phyloP scores from a whole-genome alignment of 1,139 yeast species.

The Yamadazyma spencermartinsiae region DNA sequence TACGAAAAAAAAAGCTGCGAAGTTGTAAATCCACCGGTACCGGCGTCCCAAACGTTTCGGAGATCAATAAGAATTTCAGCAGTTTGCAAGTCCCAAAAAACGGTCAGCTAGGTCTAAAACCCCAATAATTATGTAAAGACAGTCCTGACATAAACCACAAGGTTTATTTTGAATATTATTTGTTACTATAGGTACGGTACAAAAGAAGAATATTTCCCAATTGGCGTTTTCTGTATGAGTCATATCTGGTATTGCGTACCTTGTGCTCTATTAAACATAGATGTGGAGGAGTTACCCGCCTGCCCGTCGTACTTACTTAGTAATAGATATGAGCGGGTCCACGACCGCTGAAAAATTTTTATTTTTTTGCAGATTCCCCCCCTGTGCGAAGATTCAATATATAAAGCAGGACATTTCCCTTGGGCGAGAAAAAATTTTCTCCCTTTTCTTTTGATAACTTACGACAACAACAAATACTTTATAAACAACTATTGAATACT shows the following conservation, averaged over 20 bases:
- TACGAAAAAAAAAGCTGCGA: background rate
- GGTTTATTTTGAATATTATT: too few relatives aligned
- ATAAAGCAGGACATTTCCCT: background rate
- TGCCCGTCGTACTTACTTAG: background rate
- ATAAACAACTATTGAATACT: background rate
- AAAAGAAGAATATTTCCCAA: too few relatives aligned
- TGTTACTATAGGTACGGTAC: too few relatives aligned
- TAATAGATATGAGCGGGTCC: background rate
- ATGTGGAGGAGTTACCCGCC: slow-evolving; percentile 1
- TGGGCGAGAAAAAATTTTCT: slow-evolving; percentile 7
- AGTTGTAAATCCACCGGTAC: background rate
- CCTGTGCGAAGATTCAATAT: background rate
- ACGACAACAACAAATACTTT: slow-evolving; percentile 18
- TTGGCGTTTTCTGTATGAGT: background rate
- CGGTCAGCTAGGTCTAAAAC: background rate
- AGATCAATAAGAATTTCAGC: background rate
- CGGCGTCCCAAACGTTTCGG: background rate
- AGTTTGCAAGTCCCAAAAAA: too few relatives aligned
- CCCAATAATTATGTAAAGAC: too few relatives aligned
- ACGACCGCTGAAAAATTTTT: slow-evolving; percentile 10
- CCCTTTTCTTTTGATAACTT: slow-evolving; percentile 6
- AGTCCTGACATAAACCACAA: too few relatives aligned
- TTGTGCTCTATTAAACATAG: background rate
- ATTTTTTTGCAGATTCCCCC: slow-evolving; percentile 2
- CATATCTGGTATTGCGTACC: background rate